phyloP scores from a whole-genome alignment of 2,329 filamentous ascomycete species.

The Colletotrichum karsti region DNA sequence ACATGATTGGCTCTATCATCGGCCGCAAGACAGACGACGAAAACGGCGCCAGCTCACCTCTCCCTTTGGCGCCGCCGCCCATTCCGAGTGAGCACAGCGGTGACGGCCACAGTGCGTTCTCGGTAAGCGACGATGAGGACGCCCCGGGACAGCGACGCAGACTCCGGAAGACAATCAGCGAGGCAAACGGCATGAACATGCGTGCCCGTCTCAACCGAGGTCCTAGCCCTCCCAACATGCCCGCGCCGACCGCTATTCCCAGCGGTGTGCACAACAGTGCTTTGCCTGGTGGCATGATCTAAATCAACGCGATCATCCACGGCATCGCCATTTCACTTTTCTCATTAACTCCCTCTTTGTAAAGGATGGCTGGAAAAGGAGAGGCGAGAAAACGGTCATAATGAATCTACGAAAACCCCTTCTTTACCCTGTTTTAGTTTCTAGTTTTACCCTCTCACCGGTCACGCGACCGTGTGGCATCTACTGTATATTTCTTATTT shows the following conservation, averaged over 20 bases:
- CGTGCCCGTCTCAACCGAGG: constrained; percentile 36
- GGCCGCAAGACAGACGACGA: constrained; percentile 45
- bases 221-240: constrained; percentile 33
- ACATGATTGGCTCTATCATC: constrained; percentile 46
- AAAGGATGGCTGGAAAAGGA: constrained; percentile 6
- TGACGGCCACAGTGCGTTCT: constrained; percentile 37
- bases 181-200: constrained; percentile 44
- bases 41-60: constrained; percentile 40
- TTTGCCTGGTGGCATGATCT: constrained; percentile 57
- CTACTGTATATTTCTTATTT: constrained; percentile 26
- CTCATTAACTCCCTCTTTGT: background rate
- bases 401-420: constrained; percentile 27
- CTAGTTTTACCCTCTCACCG: background rate
- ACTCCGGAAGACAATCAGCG: constrained; percentile 53
- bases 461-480: background rate
- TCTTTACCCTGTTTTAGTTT: constrained; percentile 9
- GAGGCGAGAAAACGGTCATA: constrained; percentile 13
- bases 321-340: background rate
- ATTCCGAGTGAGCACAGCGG: background rate
- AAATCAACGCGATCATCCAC: constrained; percentile 24
- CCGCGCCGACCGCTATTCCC: constrained; percentile 37
- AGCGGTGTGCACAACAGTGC: constrained; percentile 36
- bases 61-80: constrained; percentile 35
- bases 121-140: constrained; percentile 50
- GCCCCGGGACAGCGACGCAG: constrained; percentile 43